Evolutionary conservation across 768 basidiomycete genomes (phyloP), one percentile per base, ranked within the genome.

Genomic region (Termitomyces sp.): DNA sequence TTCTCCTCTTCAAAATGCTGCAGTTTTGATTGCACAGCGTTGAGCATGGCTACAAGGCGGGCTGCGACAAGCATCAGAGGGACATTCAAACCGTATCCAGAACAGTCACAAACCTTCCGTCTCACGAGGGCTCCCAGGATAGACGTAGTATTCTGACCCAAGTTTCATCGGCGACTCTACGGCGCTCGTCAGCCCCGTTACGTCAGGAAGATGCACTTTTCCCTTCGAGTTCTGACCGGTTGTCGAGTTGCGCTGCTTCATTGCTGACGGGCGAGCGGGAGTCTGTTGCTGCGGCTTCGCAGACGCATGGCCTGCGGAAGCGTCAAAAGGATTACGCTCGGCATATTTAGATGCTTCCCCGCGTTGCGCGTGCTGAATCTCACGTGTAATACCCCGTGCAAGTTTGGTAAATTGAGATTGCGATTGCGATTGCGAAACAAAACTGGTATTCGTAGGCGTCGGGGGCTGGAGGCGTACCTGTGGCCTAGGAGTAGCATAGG

Each of bases 1-100:
- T 95, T 95, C 66, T 96, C 91, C 0, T 83, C 80, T 64, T 94
- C 90, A 3, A 95, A 79, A 40, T 86, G 79, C 16, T 83, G 76
- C 9, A 96, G 75, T 60, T 89, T 86, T 30, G 77, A 71, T 61
- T 89, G 92, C 11, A 90, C 82, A 7, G 75, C 71, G 53, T 76
- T 83, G 20, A 92, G 76, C 3, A 83, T 86, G 5, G 79, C 77
- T 7, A 86, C 64, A 1, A 91, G 74, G 38, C 83, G 88, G 6
- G 78, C 89, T 90, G 55, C 3, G 52, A 46, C 38, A 53, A 35
- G 16, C 2, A 55, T 55, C 1, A 47, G 22, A 48, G 49, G 28
- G n/a, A 49, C 1, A 56, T 32, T 45, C 35, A 33, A 24, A 35
- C 18, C 2, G 32, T 26, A 43, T 43, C 11, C 4, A 40, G 38